Evolutionary conservation across 257 asterid species (phyloP).

Genomic region (Solanum ossicruentum): DNA sequence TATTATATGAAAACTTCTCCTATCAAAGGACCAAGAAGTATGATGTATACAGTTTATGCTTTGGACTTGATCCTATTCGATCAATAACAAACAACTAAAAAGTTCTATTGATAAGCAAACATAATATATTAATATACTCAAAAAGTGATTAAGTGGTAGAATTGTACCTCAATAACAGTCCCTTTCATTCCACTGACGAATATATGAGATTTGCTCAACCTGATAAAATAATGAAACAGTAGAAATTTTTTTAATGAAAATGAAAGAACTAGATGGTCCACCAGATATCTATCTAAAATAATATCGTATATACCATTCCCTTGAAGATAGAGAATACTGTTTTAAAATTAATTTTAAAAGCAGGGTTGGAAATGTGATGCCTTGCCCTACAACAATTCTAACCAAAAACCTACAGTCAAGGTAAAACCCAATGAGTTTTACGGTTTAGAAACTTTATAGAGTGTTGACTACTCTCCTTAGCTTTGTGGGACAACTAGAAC

Average conservation of each 20-base stretch:
- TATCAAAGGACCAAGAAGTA: neutral
- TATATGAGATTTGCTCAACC: constrained; percentile 86
- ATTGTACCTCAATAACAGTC: constrained; percentile 68
- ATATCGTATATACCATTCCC: neutral
- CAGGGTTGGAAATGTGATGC: neutral
- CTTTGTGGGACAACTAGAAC: neutral
- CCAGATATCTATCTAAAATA: neutral
- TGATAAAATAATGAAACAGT: neutral
- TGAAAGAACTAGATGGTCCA: neutral
- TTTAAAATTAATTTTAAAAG: neutral
- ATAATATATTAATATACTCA: neutral
- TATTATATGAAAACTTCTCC: neutral
- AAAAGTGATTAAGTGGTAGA: neutral
- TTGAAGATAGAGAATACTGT: neutral
- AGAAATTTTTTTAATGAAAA: neutral
- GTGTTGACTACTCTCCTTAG: neutral
- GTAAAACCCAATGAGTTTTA: neutral
- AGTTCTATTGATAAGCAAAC: neutral
- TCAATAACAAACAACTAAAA: neutral
- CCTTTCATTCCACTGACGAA: constrained; percentile 85
- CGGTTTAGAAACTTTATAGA: neutral
- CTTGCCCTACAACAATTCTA: neutral
- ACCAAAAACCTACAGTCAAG: neutral
- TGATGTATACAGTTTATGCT: neutral
- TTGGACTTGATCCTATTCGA: neutral